Evolutionary conservation across 2,329 filamentous ascomycete genomes (phyloP), one percentile per base, ranked within the genome.

Genomic region (Cladosporium sphaerospermum): DNA sequence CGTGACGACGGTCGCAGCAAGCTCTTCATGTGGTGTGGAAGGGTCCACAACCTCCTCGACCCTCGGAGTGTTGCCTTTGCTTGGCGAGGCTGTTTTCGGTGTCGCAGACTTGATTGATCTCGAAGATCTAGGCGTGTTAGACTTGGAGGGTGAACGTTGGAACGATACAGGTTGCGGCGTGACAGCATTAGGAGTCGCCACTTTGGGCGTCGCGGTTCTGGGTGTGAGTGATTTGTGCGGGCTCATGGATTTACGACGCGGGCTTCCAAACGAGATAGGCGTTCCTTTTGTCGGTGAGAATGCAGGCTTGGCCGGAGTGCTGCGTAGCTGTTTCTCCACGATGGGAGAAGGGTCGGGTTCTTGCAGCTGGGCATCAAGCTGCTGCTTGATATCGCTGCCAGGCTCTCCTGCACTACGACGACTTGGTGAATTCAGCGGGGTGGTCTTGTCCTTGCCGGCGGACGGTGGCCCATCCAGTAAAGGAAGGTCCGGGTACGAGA

Each of bases 311-410:
- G 51, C 37, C 11, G 60, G 59, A n/a, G 61, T 61, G 34, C 54
- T 61, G 9, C 60, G 59, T 34, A 58, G 54, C 31, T 62, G 59
- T 57, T 66, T 68, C 41, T 62, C 59, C 4, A 57, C 59, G 5
- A 53, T 57, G 7, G 65, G 65, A 7, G 65, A 66, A 3, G 54
- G 56, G 34, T 62, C 57, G 5, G 56, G 36, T 8, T 55, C 51
- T 37, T 62, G 58, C 33, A 60, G 50, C 14, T 61, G 59, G 11
- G 51, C 45, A 18, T 61, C 53, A 5, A 57, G 53, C 42, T 52
- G 54, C n/a, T 55, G 48, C 23, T 51, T 52, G 5, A 57, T 39
- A 16, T 39, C 51, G 37, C 53, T 54, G 10, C 54, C 37, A 36
- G 55, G 31, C 44, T 54, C 37, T 36, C 52, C 39, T 45, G 52